A percentile compares a stretch with the other conserved stretches of the same genome.
Conservation (phyloP, 345 rosid genomes). For the Murraya koenigii region DNA sequence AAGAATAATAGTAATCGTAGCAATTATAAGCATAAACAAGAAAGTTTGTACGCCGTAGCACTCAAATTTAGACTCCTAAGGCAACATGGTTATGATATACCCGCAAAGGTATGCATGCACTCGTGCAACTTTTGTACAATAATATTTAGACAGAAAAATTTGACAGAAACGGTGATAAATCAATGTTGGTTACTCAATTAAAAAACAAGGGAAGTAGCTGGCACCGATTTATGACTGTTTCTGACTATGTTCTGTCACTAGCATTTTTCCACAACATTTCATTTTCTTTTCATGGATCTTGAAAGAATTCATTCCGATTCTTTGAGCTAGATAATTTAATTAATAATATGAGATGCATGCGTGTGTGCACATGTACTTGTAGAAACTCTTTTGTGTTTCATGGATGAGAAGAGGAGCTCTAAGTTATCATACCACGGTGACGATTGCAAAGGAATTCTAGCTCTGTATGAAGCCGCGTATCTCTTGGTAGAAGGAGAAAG, state of each 20-base stretch:
- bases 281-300: too few species aligned
- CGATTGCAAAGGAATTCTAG: constrained; percentile 11
- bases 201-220: too few species aligned
- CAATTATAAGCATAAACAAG: background rate
- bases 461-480: constrained; percentile 22
- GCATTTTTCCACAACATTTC: too few species aligned
- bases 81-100: constrained; percentile 25
- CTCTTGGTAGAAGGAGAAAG: constrained; percentile 16
- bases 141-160: too few species aligned
- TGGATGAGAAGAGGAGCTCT: constrained; percentile 13
- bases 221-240: too few species aligned
- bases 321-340: background rate
- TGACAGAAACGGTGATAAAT: too few species aligned
- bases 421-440: background rate
- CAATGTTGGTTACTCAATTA: background rate
- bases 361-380: background rate
- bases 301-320: background rate
- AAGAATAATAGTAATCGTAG: background rate
- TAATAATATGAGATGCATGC: too few species aligned
- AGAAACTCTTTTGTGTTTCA: constrained; percentile 17
- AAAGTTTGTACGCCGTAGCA: constrained; percentile 25
- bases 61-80: constrained; percentile 33
- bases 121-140: background rate
- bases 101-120: constrained; percentile 18
- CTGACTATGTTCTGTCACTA: too few species aligned